These are phyloP conservation scores for Talaromyces sp. DNA, from an alignment of 2,329 filamentous ascomycete genomes.

Conservation along the genomic window DNA sequence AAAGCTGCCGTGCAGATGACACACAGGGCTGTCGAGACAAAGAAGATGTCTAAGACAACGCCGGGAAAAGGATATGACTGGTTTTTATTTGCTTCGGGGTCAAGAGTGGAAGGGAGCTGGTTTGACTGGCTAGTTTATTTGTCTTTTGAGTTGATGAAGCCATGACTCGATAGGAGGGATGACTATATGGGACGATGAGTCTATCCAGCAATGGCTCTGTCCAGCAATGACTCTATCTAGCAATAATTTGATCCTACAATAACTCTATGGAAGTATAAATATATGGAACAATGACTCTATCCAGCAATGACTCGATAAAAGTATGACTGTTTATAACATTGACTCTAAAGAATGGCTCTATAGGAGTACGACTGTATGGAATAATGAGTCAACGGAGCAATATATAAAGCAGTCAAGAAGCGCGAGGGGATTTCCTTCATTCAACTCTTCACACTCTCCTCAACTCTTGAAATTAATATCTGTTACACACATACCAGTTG, in stretches of 20 bases:
- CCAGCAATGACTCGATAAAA: neutral
- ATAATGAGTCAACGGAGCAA: neutral
- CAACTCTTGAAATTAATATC: neutral
- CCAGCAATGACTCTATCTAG: neutral
- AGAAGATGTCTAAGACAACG: too few species aligned
- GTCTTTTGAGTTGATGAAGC: too few species aligned
- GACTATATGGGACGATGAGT: too few species aligned
- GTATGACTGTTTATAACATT: too few species aligned
- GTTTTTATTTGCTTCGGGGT: too few species aligned
- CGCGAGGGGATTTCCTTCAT: neutral
- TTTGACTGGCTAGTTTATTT: too few species aligned
- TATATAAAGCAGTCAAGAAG: neutral
- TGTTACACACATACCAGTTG: neutral
- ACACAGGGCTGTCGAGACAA: too few species aligned
- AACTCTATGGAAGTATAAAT: neutral
- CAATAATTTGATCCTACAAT: neutral
- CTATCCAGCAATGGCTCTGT: neutral
- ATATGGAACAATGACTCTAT: neutral
- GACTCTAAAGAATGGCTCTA: neutral
- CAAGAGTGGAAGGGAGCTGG: too few species aligned
- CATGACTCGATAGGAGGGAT: too few species aligned
- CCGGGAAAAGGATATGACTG: too few species aligned
- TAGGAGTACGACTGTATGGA: too few species aligned
- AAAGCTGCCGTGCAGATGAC: too few species aligned
- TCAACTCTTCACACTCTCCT: neutral